These are phyloP conservation scores for Aspergillus alliaceus DNA, from an alignment of 2,329 filamentous ascomycete genomes.

Conservation along the genomic window DNA sequence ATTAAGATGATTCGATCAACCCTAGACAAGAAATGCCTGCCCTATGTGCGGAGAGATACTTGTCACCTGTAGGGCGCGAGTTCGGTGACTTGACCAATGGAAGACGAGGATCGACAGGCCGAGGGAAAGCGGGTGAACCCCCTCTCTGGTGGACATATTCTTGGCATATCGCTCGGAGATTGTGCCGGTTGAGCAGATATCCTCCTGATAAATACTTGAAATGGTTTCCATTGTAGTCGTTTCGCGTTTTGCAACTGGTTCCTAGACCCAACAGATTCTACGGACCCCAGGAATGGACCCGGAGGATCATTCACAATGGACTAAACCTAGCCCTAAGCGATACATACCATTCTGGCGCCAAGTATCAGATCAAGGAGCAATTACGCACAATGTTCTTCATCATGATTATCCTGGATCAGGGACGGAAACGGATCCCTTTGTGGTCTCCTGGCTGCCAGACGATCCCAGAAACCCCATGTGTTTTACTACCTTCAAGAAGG, in stretches of 20 bases:
- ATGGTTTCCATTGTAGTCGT: neutral
- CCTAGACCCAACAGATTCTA: no score
- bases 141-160: neutral
- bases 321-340: neutral
- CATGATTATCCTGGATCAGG: constrained; percentile 1
- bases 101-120: neutral
- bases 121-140: neutral
- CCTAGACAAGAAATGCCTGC: neutral
- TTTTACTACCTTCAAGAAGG: neutral
- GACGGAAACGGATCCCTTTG: constrained; percentile 1
- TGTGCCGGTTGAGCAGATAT: neutral
- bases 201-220: neutral
- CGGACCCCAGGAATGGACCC: neutral
- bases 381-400: neutral
- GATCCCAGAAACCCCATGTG: constrained; percentile 3
- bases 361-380: constrained; percentile 2
- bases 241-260: neutral
- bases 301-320: neutral
- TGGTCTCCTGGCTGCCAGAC: neutral
- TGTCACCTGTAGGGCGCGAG: neutral
- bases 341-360: neutral
- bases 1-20: neutral
- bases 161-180: neutral
- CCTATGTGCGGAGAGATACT: neutral
- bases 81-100: neutral